Evolutionary conservation across 2,329 filamentous ascomycete genomes (phyloP).

Genomic region (Teratosphaeria epicoccoides): DNA sequence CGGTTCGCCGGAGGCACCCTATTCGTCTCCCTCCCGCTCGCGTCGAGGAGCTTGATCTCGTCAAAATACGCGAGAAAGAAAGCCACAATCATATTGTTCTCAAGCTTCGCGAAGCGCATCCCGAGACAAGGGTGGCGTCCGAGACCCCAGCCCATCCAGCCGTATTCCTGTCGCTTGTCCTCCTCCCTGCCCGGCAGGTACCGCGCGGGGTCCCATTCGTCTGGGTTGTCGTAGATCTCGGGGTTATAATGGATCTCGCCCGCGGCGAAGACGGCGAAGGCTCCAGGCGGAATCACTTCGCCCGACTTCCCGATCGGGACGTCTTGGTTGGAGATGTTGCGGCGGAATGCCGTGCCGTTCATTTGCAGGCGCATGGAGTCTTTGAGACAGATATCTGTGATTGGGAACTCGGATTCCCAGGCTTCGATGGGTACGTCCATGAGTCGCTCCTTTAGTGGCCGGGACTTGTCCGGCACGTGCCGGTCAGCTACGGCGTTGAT

Average conservation of each 20-base stretch:
- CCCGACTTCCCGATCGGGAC: slow-evolving; percentile 34
- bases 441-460: slow-evolving; percentile 30
- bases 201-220: slow-evolving; percentile 41
- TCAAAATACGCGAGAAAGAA: slow-evolving; percentile 43
- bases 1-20: slow-evolving; percentile 26
- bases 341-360: slow-evolving; percentile 41
- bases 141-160: slow-evolving; percentile 25
- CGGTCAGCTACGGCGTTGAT: slow-evolving; percentile 36
- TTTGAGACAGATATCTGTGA: slow-evolving; percentile 41
- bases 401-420: slow-evolving; percentile 47
- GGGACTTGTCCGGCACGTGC: slow-evolving; percentile 27
- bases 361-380: slow-evolving; percentile 45
- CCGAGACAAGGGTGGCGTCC: slow-evolving; percentile 35
- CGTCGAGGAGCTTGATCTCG: slow-evolving; percentile 36
- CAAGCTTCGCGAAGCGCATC: slow-evolving; percentile 42
- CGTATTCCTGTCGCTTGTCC: slow-evolving; percentile 33
- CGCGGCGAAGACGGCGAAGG: slow-evolving; percentile 37
- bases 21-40: slow-evolving; percentile 24
- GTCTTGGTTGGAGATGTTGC: slow-evolving; percentile 38
- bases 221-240: slow-evolving; percentile 39
- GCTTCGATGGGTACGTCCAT: slow-evolving; percentile 39
- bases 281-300: slow-evolving; percentile 41
- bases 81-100: slow-evolving; percentile 41
- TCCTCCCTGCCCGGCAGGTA: slow-evolving; percentile 40
- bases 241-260: slow-evolving; percentile 42